Evolutionary conservation across 2,329 filamentous ascomycete species (phyloP).

Genomic region (Aspergillus persii): DNA sequence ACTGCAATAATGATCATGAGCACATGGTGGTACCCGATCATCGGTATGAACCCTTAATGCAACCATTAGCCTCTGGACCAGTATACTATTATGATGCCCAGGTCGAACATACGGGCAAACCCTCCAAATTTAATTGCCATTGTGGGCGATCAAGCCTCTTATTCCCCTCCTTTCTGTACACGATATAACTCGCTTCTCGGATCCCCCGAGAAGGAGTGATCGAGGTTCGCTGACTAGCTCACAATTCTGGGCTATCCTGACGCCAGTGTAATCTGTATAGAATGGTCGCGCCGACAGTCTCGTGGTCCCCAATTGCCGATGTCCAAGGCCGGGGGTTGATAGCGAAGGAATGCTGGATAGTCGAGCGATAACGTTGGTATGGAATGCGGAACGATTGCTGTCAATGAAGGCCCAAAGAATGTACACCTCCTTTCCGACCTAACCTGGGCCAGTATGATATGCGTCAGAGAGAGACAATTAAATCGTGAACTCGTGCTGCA

Average conservation of each 20-base stretch:
- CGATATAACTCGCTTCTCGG: conserved; percentile 39
- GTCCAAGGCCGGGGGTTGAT: neutral
- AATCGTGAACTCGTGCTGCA: conserved; percentile 1
- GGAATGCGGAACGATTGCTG: conserved; percentile 28
- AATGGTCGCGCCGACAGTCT: neutral
- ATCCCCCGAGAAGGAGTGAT: conserved; percentile 39
- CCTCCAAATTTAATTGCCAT: conserved; percentile 33
- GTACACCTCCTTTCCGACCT: conserved; percentile 9
- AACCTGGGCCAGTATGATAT: conserved; percentile 21
- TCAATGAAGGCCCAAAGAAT: conserved; percentile 13
- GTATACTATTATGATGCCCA: neutral
- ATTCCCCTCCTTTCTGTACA: conserved; percentile 12
- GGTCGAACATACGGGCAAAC: conserved; percentile 35
- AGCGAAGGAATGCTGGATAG: neutral
- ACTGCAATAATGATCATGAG: conserved; percentile 96
- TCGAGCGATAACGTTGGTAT: conserved; percentile 13
- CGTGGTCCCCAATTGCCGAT: neutral
- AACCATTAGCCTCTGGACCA: conserved; percentile 5
- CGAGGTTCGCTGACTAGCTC: conserved; percentile 5
- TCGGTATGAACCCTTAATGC: conserved; percentile 54
- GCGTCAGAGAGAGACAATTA: conserved; percentile 27
- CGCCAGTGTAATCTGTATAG: neutral
- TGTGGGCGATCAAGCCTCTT: conserved; percentile 12
- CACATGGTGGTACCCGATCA: conserved; percentile 74
- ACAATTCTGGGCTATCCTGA: neutral